These are phyloP conservation scores for Polytrichum formosum DNA, from an alignment of 225 moss, liverwort and hornwort genomes.

Conservation along the genomic window DNA sequence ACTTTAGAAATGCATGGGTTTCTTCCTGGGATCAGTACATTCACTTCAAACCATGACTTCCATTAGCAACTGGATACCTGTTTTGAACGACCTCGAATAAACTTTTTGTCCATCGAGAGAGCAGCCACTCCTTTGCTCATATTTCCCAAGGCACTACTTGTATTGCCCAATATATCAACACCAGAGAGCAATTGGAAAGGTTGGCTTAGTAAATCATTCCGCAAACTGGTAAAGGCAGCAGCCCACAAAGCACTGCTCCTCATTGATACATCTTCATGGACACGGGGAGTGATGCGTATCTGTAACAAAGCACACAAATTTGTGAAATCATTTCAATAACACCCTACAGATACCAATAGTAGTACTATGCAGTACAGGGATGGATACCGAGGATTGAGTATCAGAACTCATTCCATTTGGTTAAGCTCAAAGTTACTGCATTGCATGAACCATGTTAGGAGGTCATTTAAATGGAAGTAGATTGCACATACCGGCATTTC, in stretches of 20 bases:
- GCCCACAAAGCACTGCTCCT: conserved; percentile 81
- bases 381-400: background rate
- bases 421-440: background rate
- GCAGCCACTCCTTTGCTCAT: conserved; percentile 99
- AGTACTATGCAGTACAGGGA: too few relatives aligned
- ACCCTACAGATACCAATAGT: background rate
- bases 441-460: too few relatives aligned
- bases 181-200: conserved; percentile 81
- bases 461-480: too few relatives aligned
- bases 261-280: conserved; percentile 93
- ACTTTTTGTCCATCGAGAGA: conserved; percentile 98
- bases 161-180: conserved; percentile 93
- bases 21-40: too few relatives aligned
- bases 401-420: background rate
- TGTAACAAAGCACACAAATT: conserved; percentile 15
- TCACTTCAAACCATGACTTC: too few relatives aligned
- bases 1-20: too few relatives aligned
- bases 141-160: conserved; percentile 95
- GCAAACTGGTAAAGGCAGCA: conserved; percentile 72
- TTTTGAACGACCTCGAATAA: conserved; percentile 75
- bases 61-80: conserved; percentile 45
- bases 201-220: conserved; percentile 96
- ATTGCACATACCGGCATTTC: conserved; percentile 84
- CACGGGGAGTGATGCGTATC: conserved; percentile 89
- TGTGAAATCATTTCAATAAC: background rate